phyloP scores from a whole-genome alignment of 2,329 filamentous ascomycete species.

The Penicillium sp. region DNA sequence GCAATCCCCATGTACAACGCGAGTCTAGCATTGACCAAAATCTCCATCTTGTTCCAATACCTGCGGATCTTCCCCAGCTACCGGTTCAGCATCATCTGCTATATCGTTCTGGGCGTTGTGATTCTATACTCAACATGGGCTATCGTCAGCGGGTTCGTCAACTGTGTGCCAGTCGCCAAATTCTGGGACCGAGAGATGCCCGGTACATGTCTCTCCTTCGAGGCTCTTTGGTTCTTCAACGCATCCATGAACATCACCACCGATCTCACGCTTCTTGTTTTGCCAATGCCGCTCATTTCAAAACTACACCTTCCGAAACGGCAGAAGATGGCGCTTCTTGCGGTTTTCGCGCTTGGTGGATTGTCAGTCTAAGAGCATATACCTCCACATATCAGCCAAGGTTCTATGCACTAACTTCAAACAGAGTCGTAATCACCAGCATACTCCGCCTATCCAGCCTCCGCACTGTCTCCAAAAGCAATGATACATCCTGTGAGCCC shows the following conservation, averaged over 20 bases:
- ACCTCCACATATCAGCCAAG: background rate
- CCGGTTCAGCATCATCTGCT: conserved; percentile 39
- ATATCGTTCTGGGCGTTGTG: conserved; percentile 38
- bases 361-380: conserved; percentile 31
- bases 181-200: conserved; percentile 45
- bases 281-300: conserved; percentile 50
- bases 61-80: conserved; percentile 49
- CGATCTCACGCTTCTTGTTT: conserved; percentile 46
- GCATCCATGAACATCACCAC: conserved; percentile 49
- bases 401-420: background rate
- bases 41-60: conserved; percentile 54
- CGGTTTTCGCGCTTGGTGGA: conserved; percentile 50
- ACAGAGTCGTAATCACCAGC: conserved; percentile 39
- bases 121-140: conserved; percentile 38
- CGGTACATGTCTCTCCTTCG: conserved; percentile 46
- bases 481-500: conserved; percentile 35
- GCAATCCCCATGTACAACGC: conserved; percentile 41
- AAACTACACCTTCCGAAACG: conserved; percentile 46
- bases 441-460: conserved; percentile 37
- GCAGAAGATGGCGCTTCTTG: conserved; percentile 47
- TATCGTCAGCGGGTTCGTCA: conserved; percentile 46
- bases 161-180: conserved; percentile 47
- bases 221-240: conserved; percentile 49
- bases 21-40: conserved; percentile 45
- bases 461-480: conserved; percentile 27